These are phyloP conservation scores for Plectosphaerella sp. DNA, from an alignment of 2,329 filamentous ascomycete genomes.

Conservation along the genomic window DNA sequence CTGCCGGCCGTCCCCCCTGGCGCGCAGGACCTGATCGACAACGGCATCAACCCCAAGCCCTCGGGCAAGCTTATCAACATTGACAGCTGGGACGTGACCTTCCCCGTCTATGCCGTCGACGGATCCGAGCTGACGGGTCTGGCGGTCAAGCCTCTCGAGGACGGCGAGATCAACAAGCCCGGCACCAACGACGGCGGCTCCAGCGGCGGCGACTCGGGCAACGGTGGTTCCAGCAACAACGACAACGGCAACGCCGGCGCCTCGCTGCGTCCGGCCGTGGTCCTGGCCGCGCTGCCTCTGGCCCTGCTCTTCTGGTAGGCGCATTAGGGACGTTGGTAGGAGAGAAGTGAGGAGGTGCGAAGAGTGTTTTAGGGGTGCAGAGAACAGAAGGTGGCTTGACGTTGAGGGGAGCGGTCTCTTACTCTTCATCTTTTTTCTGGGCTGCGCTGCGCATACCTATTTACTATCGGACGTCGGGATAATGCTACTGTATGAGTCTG, in stretches of 20 bases:
- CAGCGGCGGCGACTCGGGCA: slow-evolving; percentile 1
- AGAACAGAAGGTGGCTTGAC: no score
- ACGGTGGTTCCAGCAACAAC: slow-evolving; percentile 15
- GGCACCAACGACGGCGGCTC: slow-evolving; percentile 33
- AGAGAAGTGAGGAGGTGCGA: no score
- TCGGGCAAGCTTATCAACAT: slow-evolving; percentile 66
- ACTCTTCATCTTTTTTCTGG: no score
- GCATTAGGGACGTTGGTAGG: not conserved
- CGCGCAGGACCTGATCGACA: slow-evolving; percentile 67
- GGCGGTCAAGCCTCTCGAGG: slow-evolving; percentile 40
- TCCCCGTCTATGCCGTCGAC: slow-evolving; percentile 33
- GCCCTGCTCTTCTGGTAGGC: slow-evolving; percentile 11
- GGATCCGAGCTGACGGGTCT: slow-evolving; percentile 35
- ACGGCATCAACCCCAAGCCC: slow-evolving; percentile 64
- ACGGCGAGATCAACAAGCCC: slow-evolving; percentile 39
- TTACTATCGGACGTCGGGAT: no score
- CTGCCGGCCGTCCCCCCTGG: slow-evolving; percentile 66
- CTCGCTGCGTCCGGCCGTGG: slow-evolving; percentile 7
- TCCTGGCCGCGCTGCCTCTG: slow-evolving; percentile 7
- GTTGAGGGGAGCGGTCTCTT: no score
- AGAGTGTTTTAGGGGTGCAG: no score
- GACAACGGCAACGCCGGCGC: slow-evolving; percentile 14
- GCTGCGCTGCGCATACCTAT: no score
- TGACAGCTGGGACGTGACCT: slow-evolving; percentile 53
- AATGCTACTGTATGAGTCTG: no score